Evolutionary conservation across 2,329 filamentous ascomycete species (phyloP).

Genomic region (Ceratocystis diversiconidia): DNA sequence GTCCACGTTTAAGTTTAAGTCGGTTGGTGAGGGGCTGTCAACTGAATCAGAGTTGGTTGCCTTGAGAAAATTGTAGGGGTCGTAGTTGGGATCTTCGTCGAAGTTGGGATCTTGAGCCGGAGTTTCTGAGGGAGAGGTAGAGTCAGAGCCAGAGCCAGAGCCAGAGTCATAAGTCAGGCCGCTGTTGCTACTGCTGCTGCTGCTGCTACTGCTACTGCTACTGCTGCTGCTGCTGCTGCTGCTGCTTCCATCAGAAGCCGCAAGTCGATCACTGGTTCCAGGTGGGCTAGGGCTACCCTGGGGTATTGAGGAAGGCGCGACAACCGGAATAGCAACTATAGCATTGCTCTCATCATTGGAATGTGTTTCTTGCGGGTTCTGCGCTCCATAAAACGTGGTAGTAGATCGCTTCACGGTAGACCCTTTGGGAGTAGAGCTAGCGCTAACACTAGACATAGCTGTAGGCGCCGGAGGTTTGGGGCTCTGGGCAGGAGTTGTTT

Average conservation of each 20-base stretch:
- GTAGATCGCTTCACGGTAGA: not conserved
- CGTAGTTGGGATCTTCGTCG: not conserved
- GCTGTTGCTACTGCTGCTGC: not conserved
- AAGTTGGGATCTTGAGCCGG: not conserved
- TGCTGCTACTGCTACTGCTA: not conserved
- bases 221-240: not conserved
- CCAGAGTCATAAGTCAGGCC: not conserved
- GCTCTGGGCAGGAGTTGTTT: not conserved
- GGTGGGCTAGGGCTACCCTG: not conserved
- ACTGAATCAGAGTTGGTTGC: not conserved
- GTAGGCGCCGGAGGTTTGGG: not conserved
- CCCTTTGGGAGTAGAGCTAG: too few relatives aligned
- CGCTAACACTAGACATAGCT: not conserved
- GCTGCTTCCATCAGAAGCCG: not conserved
- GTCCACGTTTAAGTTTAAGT: not conserved
- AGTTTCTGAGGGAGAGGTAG: not conserved
- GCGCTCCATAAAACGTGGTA: not conserved
- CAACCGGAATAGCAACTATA: not conserved
- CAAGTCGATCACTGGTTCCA: not conserved
- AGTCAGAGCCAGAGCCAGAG: not conserved
- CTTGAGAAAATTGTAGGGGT: not conserved
- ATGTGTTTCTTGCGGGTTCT: not conserved
- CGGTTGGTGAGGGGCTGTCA: not conserved
- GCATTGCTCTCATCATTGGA: not conserved
- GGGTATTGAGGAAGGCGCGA: not conserved